A percentile compares a stretch with the other conserved stretches of the same genome.
Conservation (phyloP, 1,284 basidiomycete species). For the Cryptococcus sp. region DNA sequence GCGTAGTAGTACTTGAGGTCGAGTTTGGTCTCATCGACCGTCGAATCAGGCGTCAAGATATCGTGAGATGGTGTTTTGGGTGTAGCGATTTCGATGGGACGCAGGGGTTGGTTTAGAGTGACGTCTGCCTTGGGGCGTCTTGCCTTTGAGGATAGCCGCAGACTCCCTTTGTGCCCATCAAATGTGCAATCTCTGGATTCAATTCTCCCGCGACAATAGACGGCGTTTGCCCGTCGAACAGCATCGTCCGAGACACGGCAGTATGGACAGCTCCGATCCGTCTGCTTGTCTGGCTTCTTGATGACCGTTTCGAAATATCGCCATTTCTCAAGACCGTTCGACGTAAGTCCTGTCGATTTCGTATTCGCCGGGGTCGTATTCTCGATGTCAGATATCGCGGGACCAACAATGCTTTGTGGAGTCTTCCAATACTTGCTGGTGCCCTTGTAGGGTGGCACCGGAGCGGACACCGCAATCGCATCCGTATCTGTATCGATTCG, state of each 20-base stretch:
- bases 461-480: too few relatives aligned
- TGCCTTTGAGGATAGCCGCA: neutral
- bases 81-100: too few relatives aligned
- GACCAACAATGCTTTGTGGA: too few relatives aligned
- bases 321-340: neutral
- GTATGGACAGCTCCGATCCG: neutral
- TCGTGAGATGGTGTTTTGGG: too few relatives aligned
- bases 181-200: neutral
- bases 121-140: neutral
- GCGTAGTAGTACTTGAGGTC: neutral
- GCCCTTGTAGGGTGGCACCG: too few relatives aligned
- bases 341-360: too few relatives aligned
- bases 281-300: neutral
- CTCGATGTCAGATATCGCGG: too few relatives aligned
- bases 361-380: too few relatives aligned
- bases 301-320: neutral
- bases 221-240: constrained; percentile 11
- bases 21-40: neutral
- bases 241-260: constrained; percentile 14
- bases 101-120: too few relatives aligned
- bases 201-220: constrained; percentile 15
- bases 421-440: too few relatives aligned
- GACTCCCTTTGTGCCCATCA: neutral
- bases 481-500: too few relatives aligned
- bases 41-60: neutral